Base-by-base conservation (phyloP, 345 rosid genomes). In the Arabis alpina region DNA sequence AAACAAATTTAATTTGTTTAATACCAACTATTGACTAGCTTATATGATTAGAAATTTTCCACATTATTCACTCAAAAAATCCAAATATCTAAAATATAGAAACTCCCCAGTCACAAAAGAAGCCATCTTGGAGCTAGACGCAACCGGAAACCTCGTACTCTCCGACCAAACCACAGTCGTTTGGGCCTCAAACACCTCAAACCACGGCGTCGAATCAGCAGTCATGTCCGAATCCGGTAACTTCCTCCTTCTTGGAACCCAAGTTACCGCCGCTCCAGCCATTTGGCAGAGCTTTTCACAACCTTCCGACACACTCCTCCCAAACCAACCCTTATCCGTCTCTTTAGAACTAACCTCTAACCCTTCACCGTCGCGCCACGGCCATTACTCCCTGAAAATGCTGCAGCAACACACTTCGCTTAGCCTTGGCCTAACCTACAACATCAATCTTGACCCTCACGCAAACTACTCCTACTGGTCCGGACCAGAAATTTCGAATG, bases 391-490 rank as follows among this genome's bases (percentile, higher is more conserved):
- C 1, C 85, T 93, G 43, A 87, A 86, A 61, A 90, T 90, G 97
- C 80, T 88, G 14, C 98, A 90, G 23, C 94, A 93, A 66, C 83
- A 89, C 12, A 87, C 89, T 47, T 93, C 98, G 3, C 64, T 93
- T n/a, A 88, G 81, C 82, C 92, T 93, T 47, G 94, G 86, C 13
- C 70, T 93, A 71, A 93, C 92, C 12, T 90, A 80, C 69, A 93
- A 51, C 70, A 76, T 76, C 56, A 64, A 76, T 34, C 77, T 73
- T 66, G 74, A 70, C 62, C 63, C 79, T 47, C 76, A 78, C 50
- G 77, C 79, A 50, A 93, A 93, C 73, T 86, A 82, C 71, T 85
- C 97, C n/a, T 93, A 93, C 70, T 90, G 98, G 97, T 71, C 79
- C 7, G 89, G 85, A 30, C 98, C 98, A 0, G 96, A 90, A 24